Base-by-base conservation (phyloP, 2,329 filamentous ascomycete species). In the Alternaria hordeiaustralica region DNA sequence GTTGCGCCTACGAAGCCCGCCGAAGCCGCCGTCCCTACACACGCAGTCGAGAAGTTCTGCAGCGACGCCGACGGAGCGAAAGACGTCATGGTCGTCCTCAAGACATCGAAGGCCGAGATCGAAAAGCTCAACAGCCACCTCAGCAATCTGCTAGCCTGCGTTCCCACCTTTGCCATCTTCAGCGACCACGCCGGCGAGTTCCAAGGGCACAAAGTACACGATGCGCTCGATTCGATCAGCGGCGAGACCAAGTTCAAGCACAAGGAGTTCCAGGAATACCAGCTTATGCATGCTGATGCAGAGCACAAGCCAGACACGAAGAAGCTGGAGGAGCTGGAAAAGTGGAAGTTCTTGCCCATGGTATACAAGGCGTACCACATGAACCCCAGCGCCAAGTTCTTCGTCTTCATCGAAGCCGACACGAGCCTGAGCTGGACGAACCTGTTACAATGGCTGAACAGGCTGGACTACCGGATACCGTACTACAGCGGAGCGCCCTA, bases 261-360 rank as follows among this genome's bases (percentile, higher is more conserved):
- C 57, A 75, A 80, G 2, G 85, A 87, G 63, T 87, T 87, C 67
- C 73, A 81, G 61, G 81, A 87, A 65, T 87, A 87, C 74, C 84
- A 83, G 60, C 81, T 82, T 33, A 78, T 86, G 23, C 74, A 79
- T 53, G 69, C 77, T 11, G 84, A 85, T 8, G 77, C 82, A 55
- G 71, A 80, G 76, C 65, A 80, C 76, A 64, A 82, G 79, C 66
- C 73, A 2, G 80, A 79, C 25, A 71, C 75, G 11, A 79, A 78
- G 13, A 86, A 71, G 84, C 84, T 64, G 76, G 83, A 10, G 81
- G 82, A 59, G 81, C 82, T 88, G 41, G 86, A 88, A 66, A 87
- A 87, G 67, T 88, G 86, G 86, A 88, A 87, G 71, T 85, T 86
- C 65, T 75, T 88, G 20, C 86, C 86, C 7, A 84, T 87, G 79